Evolutionary conservation across 495 filamentous ascomycete genomes (phyloP), one percentile per base, ranked within the genome.

Genomic region (Aspergillus funiculosus): DNA sequence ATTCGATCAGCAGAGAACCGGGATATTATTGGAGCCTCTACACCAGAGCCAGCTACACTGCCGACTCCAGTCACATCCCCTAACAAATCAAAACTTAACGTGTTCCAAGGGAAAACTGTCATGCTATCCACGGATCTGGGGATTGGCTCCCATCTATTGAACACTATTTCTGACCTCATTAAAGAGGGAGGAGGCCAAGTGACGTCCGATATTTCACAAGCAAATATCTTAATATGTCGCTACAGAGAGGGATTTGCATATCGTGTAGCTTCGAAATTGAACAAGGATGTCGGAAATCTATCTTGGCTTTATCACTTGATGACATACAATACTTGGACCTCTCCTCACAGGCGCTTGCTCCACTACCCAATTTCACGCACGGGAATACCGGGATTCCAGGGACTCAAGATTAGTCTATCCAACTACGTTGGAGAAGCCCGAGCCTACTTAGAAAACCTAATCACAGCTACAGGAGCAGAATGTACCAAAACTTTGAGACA

Each of bases 391-490:
- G 90, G 86, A 1, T 95, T 97, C 59, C 60, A 85, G 50, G 72
- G 75, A 7, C 73, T 82, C 56, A 75, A 70, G 43, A 92, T 99
- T 51, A 90, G 87, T 43, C 67, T 99, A 2, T 95, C 91, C 0
- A 97, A 96, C 62, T 99, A 99, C 59, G 85, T 86, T 21, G 92
- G 92, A 13, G 94, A 99, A 63, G 89, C 91, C 7, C 78, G 92
- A 22, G 78, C 86, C 30, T 99, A 97, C 62, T 73, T 99, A 20
- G 92, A 99, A 61, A 96, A 91, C 51, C 72, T 99, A 20, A 82
- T 96, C 39, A 79, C 68, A 32, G 88, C 88, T 13, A 68, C 84
- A 2, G 94, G 94, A 4, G 92, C 81, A 0, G 80, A 82, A 40
- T 96, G 85, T 57, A 97, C 92, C 5, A 90, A 91, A 66, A 89